These are phyloP conservation scores for Sclerospora graminicola DNA, from an alignment of 352 stramenopile genomes.

Conservation along the genomic window DNA sequence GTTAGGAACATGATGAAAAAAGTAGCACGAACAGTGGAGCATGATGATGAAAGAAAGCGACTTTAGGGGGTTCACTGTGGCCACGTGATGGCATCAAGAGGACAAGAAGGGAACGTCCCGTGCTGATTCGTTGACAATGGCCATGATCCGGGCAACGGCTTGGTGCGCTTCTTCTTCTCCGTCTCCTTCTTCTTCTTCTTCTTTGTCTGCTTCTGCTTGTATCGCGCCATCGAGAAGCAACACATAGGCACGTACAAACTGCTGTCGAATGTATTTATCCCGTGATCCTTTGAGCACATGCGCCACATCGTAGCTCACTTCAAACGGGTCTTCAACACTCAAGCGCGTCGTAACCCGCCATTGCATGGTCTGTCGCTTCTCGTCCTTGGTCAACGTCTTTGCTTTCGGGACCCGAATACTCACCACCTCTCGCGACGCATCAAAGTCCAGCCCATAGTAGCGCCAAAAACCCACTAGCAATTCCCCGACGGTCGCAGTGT, in stretches of 20 bases:
- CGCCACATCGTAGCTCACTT: constrained; percentile 95
- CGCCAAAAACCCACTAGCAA: constrained; percentile 66
- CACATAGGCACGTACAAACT: constrained; percentile 65
- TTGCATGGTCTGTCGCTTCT: constrained; percentile 53
- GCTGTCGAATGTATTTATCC: constrained; percentile 81
- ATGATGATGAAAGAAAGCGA: no score
- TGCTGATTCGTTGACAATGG: constrained; percentile 17
- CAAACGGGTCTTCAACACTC: constrained; percentile 98
- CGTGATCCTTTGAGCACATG: constrained; percentile 90
- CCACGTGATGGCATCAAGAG: no score
- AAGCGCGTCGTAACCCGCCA: constrained; percentile 72
- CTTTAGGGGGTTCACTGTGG: no score
- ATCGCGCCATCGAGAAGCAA: constrained; percentile 43
- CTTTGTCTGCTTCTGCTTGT: constrained; percentile 10
- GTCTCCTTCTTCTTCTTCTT: constrained; percentile 3
- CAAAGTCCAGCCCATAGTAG: constrained; percentile 66
- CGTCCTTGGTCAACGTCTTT: constrained; percentile 55
- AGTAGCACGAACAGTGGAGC: no score
- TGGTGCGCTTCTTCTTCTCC: constrained; percentile 1
- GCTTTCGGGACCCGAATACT: constrained; percentile 46
- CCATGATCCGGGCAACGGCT: constrained; percentile 24
- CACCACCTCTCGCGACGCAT: constrained; percentile 58
- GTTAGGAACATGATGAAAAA: no score
- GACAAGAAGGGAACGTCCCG: constrained; percentile 28
- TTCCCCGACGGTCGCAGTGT: constrained; percentile 46